Conservation (phyloP, 1,284 basidiomycete species). For the Rhizopogon hawkerae region DNA sequence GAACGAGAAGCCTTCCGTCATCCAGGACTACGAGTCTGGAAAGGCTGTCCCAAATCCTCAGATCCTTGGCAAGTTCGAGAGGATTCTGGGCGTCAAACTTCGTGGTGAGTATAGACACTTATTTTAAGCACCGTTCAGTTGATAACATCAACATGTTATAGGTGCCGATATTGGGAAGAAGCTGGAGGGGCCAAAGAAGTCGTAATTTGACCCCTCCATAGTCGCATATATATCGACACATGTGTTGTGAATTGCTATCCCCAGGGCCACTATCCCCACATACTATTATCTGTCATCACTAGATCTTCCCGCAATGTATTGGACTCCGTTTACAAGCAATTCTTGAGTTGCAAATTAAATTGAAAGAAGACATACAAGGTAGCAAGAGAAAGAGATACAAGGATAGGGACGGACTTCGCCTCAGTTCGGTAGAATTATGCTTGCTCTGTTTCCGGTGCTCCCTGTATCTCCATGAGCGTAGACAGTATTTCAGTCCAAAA, state of each 20-base stretch:
- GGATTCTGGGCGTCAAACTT: slow-evolving; percentile 84
- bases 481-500: not conserved
- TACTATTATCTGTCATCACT: slow-evolving; percentile 11
- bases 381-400: not conserved
- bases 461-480: slow-evolving; percentile 3
- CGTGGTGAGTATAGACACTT: slow-evolving; percentile 50
- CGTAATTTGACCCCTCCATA: slow-evolving; percentile 36
- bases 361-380: not conserved
- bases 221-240: slow-evolving; percentile 16
- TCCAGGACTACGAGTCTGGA: slow-evolving; percentile 87
- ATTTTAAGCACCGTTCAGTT: slow-evolving; percentile 1
- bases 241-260: slow-evolving; percentile 11
- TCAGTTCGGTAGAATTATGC: slow-evolving; percentile 1
- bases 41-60: slow-evolving; percentile 87
- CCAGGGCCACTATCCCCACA: not conserved
- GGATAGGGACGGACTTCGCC: not conserved
- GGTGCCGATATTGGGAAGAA: slow-evolving; percentile 77
- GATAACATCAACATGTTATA: slow-evolving; percentile 18
- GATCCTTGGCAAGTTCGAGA: slow-evolving; percentile 89
- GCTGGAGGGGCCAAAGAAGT: slow-evolving; percentile 68
- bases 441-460: slow-evolving; percentile 13
- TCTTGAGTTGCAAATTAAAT: slow-evolving; percentile 2
- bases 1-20: slow-evolving; percentile 82
- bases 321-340: not conserved
- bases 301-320: slow-evolving; percentile 25